Percentiles rank a stretch among this genome's conserved stretches.
Conservation (phyloP, 192 early-diverging fungal species). For the Spizellomyces sp. region DNA sequence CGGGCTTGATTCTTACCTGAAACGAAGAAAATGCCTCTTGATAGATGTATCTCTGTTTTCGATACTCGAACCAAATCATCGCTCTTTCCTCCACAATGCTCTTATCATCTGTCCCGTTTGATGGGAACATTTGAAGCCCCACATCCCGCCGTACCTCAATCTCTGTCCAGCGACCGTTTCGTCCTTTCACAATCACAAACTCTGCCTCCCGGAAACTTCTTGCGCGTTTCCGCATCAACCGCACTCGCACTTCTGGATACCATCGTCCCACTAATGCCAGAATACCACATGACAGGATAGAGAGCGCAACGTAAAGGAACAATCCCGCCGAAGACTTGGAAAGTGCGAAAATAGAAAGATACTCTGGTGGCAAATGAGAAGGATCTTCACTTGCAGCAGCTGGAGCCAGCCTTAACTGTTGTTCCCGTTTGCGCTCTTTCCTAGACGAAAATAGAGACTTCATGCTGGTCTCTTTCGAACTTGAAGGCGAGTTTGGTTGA, state of each 20-base stretch:
- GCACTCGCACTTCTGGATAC: slow-evolving; percentile 29
- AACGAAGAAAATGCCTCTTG: slow-evolving; percentile 27
- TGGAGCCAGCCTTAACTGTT: neutral
- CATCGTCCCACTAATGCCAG: slow-evolving; percentile 26
- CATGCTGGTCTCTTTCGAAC: neutral
- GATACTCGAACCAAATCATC: slow-evolving; percentile 39
- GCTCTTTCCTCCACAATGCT: neutral
- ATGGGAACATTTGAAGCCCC: slow-evolving; percentile 8
- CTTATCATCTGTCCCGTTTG: neutral
- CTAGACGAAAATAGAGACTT: neutral
- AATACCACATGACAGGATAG: slow-evolving; percentile 30
- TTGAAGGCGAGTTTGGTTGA: too few relatives aligned
- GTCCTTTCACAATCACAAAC: slow-evolving; percentile 27
- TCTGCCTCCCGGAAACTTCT: slow-evolving; percentile 36
- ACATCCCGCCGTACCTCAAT: slow-evolving; percentile 12
- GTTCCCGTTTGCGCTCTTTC: neutral
- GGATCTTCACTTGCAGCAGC: slow-evolving; percentile 11
- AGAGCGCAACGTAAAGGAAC: slow-evolving; percentile 15
- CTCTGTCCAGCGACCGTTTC: slow-evolving; percentile 33
- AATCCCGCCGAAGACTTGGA: slow-evolving; percentile 1
- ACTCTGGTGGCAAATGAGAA: slow-evolving; percentile 38
- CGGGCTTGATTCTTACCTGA: slow-evolving; percentile 30
- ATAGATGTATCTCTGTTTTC: slow-evolving; percentile 48
- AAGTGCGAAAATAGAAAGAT: slow-evolving; percentile 31
- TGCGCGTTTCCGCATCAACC: slow-evolving; percentile 15